Evolutionary conservation across 179 eudicot species (phyloP).

Genomic region (Amaranthus tricolor): DNA sequence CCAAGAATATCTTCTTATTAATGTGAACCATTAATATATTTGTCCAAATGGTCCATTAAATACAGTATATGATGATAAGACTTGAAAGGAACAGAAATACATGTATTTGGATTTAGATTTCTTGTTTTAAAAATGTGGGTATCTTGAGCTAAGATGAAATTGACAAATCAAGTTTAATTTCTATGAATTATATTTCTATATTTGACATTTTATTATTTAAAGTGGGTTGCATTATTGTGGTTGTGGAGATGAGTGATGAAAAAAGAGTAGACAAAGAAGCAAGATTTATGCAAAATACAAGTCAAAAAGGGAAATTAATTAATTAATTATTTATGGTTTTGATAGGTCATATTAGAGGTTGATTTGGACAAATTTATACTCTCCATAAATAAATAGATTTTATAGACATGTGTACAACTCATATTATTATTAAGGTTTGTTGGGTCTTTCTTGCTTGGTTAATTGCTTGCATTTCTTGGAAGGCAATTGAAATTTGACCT

Average conservation of each 20-base stretch:
- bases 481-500: slow-evolving; percentile 8
- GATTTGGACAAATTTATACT: slow-evolving; percentile 9
- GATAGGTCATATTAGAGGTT: not conserved
- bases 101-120: not conserved
- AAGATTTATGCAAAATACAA: slow-evolving; percentile 12
- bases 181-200: too few species aligned
- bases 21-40: not conserved
- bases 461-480: slow-evolving; percentile 15
- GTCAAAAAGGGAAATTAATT: not conserved
- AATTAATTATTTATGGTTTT: slow-evolving; percentile 7
- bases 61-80: not conserved
- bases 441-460: not conserved
- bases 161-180: not conserved
- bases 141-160: slow-evolving; percentile 3
- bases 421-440: not conserved
- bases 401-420: slow-evolving; percentile 25
- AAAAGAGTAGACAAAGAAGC: slow-evolving; percentile 5
- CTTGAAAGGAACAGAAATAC: slow-evolving; percentile 5
- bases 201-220: not conserved
- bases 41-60: not conserved
- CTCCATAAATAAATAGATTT: not conserved
- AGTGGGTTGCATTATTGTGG: slow-evolving; percentile 4
- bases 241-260: slow-evolving; percentile 1
- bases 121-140: not conserved
- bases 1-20: not conserved